Evolutionary conservation across 805 yeast species (phyloP).

Genomic region (Diddensiella santjacobensis): DNA sequence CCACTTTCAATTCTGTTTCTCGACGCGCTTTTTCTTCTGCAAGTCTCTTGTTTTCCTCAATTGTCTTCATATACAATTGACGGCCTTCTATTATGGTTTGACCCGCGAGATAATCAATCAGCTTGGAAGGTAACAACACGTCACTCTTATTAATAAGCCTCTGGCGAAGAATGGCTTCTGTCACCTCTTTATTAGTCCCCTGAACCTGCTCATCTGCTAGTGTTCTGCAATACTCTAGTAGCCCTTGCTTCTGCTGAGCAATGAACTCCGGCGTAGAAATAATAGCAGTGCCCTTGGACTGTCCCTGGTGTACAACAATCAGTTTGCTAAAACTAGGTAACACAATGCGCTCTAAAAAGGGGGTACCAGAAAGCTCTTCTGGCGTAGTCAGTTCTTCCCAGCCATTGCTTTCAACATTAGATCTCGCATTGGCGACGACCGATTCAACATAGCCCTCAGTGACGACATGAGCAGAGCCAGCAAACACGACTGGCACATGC

Average conservation of each 20-base stretch:
- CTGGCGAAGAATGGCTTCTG: background rate
- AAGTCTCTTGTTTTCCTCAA: background rate
- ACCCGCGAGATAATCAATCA: background rate
- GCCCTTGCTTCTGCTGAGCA: background rate
- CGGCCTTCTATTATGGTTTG: background rate
- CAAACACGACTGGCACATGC: too few relatives aligned
- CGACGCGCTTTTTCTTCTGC: background rate
- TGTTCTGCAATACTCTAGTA: too few relatives aligned
- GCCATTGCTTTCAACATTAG: constrained; percentile 1
- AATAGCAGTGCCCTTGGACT: background rate
- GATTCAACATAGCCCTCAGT: constrained; percentile 2
- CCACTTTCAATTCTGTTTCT: constrained; percentile 16
- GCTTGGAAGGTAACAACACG: background rate
- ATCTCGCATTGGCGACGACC: background rate
- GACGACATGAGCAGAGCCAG: constrained; percentile 2
- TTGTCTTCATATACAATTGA: background rate
- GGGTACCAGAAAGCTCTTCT: too few relatives aligned
- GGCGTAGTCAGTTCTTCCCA: constrained; percentile 13
- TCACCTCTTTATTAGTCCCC: background rate
- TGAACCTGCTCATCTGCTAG: background rate
- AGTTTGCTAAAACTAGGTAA: too few relatives aligned
- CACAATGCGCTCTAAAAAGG: too few relatives aligned
- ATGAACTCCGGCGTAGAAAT: constrained; percentile 3
- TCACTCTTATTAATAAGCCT: background rate
- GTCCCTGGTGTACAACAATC: too few relatives aligned